phyloP scores from a whole-genome alignment of 2,329 filamentous ascomycete species.

The Penicillium sp. region DNA sequence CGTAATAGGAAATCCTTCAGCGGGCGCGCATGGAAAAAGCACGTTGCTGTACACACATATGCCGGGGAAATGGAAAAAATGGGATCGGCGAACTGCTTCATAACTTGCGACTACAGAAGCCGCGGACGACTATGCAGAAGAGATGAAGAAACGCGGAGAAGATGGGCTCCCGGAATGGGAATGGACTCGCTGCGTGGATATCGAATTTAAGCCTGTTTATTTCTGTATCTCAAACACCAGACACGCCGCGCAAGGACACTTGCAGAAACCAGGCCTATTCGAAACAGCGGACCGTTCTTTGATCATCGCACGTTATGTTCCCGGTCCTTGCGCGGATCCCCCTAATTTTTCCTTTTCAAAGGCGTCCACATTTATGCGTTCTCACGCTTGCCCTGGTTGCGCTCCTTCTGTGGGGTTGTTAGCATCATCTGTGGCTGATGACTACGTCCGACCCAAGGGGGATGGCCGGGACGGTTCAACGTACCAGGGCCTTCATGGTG shows the following conservation, averaged over 20 bases:
- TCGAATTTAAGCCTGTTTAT: conserved; percentile 30
- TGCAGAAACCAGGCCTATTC: conserved; percentile 28
- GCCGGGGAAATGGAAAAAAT: conserved; percentile 38
- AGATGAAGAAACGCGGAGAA: conserved; percentile 9
- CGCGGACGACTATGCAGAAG: not conserved
- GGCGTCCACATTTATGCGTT: conserved; percentile 58
- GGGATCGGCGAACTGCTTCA: not conserved
- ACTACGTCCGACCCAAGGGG: not conserved
- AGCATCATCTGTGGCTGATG: conserved; percentile 20
- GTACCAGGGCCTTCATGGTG: conserved; percentile 94
- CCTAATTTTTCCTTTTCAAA: conserved; percentile 29
- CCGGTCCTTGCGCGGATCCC: conserved; percentile 33
- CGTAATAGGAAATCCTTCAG: conserved; percentile 61
- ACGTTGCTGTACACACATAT: conserved; percentile 70
- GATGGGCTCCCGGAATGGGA: conserved; percentile 11
- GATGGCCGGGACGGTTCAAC: conserved; percentile 35
- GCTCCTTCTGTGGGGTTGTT: conserved; percentile 72
- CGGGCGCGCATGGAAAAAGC: conserved; percentile 56
- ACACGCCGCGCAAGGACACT: conserved; percentile 22
- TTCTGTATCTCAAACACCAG: conserved; percentile 26
- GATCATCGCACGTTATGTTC: conserved; percentile 35
- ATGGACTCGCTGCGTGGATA: conserved; percentile 20
- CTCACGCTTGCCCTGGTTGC: conserved; percentile 92
- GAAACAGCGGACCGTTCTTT: conserved; percentile 25
- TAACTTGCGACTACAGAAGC: not conserved